phyloP scores from a whole-genome alignment of 352 stramenopile species.

The Pythium rhizo-oryzae region DNA sequence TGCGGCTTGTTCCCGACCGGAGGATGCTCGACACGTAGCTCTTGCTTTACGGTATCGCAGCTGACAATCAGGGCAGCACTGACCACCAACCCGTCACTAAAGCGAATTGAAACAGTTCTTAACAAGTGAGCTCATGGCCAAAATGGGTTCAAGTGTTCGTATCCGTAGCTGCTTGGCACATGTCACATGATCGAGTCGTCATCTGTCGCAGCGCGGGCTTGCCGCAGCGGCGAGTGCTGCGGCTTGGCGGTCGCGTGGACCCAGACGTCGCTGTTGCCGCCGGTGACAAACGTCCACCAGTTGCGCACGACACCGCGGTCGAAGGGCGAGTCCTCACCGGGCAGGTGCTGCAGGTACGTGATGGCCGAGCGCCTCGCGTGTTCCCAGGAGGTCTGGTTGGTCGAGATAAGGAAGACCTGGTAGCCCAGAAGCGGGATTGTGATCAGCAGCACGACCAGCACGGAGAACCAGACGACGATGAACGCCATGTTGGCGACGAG shows the following conservation, averaged over 20 bases:
- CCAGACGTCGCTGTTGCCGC: conserved; percentile 62
- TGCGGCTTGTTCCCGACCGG: no score
- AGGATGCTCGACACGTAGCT: conserved; percentile 23
- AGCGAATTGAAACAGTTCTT: not conserved
- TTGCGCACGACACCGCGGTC: conserved; percentile 60
- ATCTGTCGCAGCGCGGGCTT: conserved; percentile 3
- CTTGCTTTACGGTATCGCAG: not conserved
- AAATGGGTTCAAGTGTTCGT: conserved; percentile 12
- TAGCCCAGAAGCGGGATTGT: conserved; percentile 63
- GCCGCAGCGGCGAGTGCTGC: conserved; percentile 15
- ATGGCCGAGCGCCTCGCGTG: conserved; percentile 65
- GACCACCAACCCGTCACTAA: not conserved
- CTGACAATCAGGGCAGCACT: not conserved
- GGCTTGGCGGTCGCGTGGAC: conserved; percentile 39
- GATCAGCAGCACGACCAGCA: conserved; percentile 63
- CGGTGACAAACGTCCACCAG: conserved; percentile 57
- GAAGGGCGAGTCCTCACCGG: conserved; percentile 64
- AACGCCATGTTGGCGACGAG: conserved; percentile 68
- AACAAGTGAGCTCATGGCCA: not conserved
- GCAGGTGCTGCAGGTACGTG: conserved; percentile 71
- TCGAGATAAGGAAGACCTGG: conserved; percentile 69
- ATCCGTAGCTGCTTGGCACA: conserved; percentile 4
- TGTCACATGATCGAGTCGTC: conserved; percentile 30
- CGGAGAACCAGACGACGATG: conserved; percentile 62
- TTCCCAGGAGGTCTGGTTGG: conserved; percentile 83